Evolutionary conservation across 257 asterid genomes (phyloP).

Genomic region (Mitragyna speciosa): DNA sequence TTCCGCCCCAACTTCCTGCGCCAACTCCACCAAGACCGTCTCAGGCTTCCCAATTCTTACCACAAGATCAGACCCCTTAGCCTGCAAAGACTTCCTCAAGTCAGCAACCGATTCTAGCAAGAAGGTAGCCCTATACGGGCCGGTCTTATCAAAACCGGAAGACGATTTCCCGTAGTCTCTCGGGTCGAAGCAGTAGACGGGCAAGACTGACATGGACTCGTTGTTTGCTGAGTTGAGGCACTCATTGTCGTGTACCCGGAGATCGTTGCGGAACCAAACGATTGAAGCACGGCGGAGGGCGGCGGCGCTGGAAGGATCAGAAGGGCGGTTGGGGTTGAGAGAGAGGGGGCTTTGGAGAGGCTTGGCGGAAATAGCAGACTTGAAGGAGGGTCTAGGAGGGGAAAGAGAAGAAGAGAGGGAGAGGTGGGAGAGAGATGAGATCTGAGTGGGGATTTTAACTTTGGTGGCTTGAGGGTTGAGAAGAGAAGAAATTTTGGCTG

Average conservation of each 20-base stretch:
- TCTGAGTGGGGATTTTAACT: conserved; percentile 73
- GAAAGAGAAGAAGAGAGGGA: conserved; percentile 54
- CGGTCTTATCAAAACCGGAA: conserved; percentile 85
- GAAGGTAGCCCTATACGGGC: conserved; percentile 77
- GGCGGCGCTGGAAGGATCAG: conserved; percentile 71
- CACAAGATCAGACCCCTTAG: conserved; percentile 88
- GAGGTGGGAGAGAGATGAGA: conserved; percentile 57
- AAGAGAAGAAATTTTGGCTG: conserved; percentile 45
- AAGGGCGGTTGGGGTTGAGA: conserved; percentile 64
- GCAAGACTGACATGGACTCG: conserved; percentile 76
- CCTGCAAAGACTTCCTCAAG: conserved; percentile 61
- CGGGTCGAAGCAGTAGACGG: conserved; percentile 96
- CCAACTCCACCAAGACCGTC: conserved; percentile 73
- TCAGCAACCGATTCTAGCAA: conserved; percentile 74
- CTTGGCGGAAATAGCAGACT: conserved; percentile 55
- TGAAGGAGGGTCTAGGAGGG: conserved; percentile 43
- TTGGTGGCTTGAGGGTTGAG: conserved; percentile 45
- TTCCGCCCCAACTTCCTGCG: conserved; percentile 80
- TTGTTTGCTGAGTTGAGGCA: conserved; percentile 76
- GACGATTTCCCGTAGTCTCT: conserved; percentile 85
- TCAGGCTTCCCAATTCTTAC: conserved; percentile 90
- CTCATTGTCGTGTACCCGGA: conserved; percentile 91
- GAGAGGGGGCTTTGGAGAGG: conserved; percentile 61
- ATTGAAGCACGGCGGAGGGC: conserved; percentile 70
- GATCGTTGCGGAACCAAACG: conserved; percentile 97